phyloP scores from a whole-genome alignment of 1,284 basidiomycete species.

The Garcileccinum viscosum region DNA sequence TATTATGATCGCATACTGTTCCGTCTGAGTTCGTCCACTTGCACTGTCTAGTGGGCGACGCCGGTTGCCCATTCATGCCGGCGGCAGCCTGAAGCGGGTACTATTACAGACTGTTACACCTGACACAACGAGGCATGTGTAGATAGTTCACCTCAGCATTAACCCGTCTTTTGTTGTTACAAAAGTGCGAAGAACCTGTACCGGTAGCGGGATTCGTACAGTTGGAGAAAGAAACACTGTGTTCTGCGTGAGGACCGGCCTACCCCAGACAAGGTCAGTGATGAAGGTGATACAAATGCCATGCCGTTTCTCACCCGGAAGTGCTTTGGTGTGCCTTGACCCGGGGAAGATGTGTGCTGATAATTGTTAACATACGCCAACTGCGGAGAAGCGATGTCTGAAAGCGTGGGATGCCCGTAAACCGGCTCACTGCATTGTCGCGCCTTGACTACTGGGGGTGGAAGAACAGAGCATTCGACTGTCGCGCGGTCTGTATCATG shows the following conservation, averaged over 20 bases:
- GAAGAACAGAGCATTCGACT: conserved; percentile 1
- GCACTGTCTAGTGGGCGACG: neutral
- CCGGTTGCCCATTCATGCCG: no score
- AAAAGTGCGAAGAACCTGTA: neutral
- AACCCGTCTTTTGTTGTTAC: no score
- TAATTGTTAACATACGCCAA: neutral
- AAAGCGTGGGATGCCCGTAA: neutral
- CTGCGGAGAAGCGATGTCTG: neutral
- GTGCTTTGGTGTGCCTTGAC: neutral
- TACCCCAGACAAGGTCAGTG: neutral
- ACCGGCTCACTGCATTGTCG: neutral
- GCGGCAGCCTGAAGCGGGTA: neutral
- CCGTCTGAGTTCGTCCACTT: neutral
- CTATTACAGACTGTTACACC: neutral
- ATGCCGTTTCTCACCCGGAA: neutral
- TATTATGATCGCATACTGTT: neutral
- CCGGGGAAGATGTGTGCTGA: neutral
- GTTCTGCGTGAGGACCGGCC: neutral
- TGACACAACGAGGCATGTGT: neutral
- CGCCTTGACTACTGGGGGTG: neutral
- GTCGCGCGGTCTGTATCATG: no score
- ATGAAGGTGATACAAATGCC: neutral
- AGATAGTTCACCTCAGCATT: neutral
- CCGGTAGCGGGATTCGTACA: neutral
- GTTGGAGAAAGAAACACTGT: neutral